Percentiles rank a stretch among this genome's conserved stretches.
Conservation (phyloP, 2,329 filamentous ascomycete species). For the Alternaria consortialis region DNA sequence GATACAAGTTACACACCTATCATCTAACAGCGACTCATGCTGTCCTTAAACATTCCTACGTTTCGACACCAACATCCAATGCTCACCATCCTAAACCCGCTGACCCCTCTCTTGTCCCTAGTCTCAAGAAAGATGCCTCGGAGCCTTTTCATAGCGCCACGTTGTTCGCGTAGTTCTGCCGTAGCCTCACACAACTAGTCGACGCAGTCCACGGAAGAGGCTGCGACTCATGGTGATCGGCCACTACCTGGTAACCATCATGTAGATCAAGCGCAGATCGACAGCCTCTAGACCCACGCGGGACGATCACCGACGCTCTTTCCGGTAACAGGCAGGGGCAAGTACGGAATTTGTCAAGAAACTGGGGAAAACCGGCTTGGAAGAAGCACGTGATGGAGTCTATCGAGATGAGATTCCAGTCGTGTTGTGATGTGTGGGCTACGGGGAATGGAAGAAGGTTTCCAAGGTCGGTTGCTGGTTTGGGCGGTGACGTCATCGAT, state of each 20-base stretch:
- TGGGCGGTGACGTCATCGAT: too few species aligned
- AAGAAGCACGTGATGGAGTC: neutral
- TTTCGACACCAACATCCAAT: neutral
- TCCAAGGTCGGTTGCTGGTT: too few species aligned
- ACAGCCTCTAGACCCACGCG: slow-evolving; percentile 1
- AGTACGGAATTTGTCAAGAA: neutral
- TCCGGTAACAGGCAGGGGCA: neutral
- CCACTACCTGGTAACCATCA: neutral
- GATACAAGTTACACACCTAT: neutral
- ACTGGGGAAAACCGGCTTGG: neutral
- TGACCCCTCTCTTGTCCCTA: neutral
- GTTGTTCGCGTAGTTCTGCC: neutral
- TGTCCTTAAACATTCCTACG: neutral
- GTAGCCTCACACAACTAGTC: neutral
- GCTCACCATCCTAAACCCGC: neutral
- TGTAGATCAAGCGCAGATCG: neutral
- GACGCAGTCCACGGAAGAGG: neutral
- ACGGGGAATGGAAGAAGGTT: too few species aligned
- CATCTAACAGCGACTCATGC: neutral
- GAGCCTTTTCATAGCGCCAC: neutral
- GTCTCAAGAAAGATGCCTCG: neutral
- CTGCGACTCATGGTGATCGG: neutral
- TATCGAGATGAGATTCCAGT: too few species aligned
- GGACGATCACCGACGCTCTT: neutral
- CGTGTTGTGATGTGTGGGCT: too few species aligned